These are phyloP conservation scores for Irpex rosettiformis DNA, from an alignment of 1,284 basidiomycete genomes.

Conservation along the genomic window DNA sequence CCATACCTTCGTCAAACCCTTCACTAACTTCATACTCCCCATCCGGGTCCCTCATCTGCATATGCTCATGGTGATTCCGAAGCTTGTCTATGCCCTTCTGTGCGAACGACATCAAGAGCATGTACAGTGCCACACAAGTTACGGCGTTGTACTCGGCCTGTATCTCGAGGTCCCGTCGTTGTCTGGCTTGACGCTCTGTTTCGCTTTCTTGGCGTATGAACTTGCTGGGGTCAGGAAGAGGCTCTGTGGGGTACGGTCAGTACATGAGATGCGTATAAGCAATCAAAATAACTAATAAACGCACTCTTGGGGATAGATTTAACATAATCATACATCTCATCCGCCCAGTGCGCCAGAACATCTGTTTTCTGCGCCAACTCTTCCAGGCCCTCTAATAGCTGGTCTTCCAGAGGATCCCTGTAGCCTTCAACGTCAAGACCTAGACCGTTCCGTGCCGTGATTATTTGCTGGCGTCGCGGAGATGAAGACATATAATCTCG, in stretches of 20 bases:
- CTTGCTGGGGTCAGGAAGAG: constrained; percentile 69
- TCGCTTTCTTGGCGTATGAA: constrained; percentile 72
- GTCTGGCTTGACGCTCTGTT: constrained; percentile 59
- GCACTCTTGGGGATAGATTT: constrained; percentile 74
- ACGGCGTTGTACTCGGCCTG: constrained; percentile 80
- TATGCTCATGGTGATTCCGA: constrained; percentile 66
- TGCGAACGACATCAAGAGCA: constrained; percentile 90
- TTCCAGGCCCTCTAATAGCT: constrained; percentile 73
- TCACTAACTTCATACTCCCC: constrained; percentile 67
- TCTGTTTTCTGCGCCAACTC: constrained; percentile 95
- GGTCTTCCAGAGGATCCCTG: constrained; percentile 80
- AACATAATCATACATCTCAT: constrained; percentile 85
- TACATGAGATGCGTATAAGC: not conserved
- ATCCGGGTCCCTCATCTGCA: constrained; percentile 74
- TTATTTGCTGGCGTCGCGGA: constrained; percentile 46
- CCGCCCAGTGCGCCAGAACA: constrained; percentile 90
- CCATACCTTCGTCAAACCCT: constrained; percentile 76
- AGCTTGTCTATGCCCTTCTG: constrained; percentile 86
- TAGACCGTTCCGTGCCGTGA: constrained; percentile 22
- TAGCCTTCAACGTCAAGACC: constrained; percentile 29
- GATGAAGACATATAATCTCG: constrained; percentile 37
- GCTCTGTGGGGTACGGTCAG: constrained; percentile 45
- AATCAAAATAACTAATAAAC: constrained; percentile 26
- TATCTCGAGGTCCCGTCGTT: constrained; percentile 63
- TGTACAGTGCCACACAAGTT: constrained; percentile 86